phyloP scores from a whole-genome alignment of 352 stramenopile species.

The Phytophthora gonapodyides region DNA sequence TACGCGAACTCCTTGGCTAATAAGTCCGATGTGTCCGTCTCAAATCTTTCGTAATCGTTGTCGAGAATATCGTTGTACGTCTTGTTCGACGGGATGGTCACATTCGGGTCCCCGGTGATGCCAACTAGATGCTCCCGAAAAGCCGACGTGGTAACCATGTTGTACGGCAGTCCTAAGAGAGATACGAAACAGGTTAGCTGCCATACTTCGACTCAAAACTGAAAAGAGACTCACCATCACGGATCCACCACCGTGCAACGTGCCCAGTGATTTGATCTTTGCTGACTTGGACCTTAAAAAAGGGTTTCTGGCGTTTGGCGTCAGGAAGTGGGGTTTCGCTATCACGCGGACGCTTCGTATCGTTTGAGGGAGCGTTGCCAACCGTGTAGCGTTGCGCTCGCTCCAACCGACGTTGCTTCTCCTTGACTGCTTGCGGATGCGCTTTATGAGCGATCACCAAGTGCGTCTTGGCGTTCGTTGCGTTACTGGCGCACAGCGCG shows the following conservation, averaged over 20 bases:
- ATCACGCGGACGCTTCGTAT: not conserved
- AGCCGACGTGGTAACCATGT: slow-evolving; percentile 6
- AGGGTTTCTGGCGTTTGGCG: slow-evolving; percentile 2
- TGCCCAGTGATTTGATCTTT: slow-evolving; percentile 5
- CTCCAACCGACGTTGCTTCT: not conserved
- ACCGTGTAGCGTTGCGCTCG: slow-evolving; percentile 1
- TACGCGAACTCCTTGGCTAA: slow-evolving; percentile 1
- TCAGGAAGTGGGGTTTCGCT: not conserved
- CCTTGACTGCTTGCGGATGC: not conserved
- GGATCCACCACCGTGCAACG: slow-evolving; percentile 6
- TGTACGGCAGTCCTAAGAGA: not conserved
- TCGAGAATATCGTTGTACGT: slow-evolving; percentile 12
- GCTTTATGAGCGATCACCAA: not conserved
- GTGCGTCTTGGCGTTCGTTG: slow-evolving; percentile 4
- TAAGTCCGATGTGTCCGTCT: not conserved
- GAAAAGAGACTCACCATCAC: not conserved
- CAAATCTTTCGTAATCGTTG: not conserved
- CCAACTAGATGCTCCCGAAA: slow-evolving; percentile 2
- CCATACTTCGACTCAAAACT: not conserved
- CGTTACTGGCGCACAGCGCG: slow-evolving; percentile 1
- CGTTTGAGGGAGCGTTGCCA: not conserved
- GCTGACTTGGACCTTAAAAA: not conserved
- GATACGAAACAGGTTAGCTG: not conserved
- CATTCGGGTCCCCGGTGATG: not conserved
- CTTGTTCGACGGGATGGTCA: slow-evolving; percentile 1